phyloP scores from a whole-genome alignment of 805 yeast species.

The Metschnikowia reukaufii region DNA sequence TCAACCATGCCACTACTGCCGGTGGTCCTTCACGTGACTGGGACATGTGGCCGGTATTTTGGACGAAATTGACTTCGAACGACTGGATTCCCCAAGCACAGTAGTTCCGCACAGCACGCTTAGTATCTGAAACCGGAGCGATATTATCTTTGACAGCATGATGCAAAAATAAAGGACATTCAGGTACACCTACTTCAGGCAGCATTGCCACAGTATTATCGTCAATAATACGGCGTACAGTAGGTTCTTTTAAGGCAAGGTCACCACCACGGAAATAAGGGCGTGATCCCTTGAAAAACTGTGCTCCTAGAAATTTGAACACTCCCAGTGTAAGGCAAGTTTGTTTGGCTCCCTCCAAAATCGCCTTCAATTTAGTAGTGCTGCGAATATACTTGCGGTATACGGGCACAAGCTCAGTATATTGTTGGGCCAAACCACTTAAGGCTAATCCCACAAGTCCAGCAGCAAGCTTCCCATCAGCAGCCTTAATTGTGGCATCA shows the following conservation, averaged over 20 bases:
- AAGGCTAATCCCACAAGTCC: conserved; percentile 33
- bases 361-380: not conserved
- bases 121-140: conserved; percentile 22
- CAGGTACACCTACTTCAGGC: conserved; percentile 18
- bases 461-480: conserved; percentile 30
- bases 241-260: conserved; percentile 4
- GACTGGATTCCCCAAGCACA: conserved; percentile 31
- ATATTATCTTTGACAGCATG: conserved; percentile 27
- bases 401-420: conserved; percentile 23
- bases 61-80: conserved; percentile 29
- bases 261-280: conserved; percentile 9
- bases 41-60: conserved; percentile 28
- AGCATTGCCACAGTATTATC: conserved; percentile 11
- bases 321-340: conserved; percentile 7
- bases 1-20: conserved; percentile 18
- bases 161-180: conserved; percentile 27
- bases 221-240: conserved; percentile 2
- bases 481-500: conserved; percentile 25
- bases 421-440: conserved; percentile 34
- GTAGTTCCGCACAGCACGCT: conserved; percentile 27
- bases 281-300: conserved; percentile 9
- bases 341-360: conserved; percentile 1
- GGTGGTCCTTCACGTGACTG: conserved; percentile 20
- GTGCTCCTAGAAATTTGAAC: conserved; percentile 6
- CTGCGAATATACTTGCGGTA: conserved; percentile 1